These are phyloP conservation scores for Hymenoscyphus fraxineus DNA, from an alignment of 2,329 filamentous ascomycete species.

Conservation along the genomic window DNA sequence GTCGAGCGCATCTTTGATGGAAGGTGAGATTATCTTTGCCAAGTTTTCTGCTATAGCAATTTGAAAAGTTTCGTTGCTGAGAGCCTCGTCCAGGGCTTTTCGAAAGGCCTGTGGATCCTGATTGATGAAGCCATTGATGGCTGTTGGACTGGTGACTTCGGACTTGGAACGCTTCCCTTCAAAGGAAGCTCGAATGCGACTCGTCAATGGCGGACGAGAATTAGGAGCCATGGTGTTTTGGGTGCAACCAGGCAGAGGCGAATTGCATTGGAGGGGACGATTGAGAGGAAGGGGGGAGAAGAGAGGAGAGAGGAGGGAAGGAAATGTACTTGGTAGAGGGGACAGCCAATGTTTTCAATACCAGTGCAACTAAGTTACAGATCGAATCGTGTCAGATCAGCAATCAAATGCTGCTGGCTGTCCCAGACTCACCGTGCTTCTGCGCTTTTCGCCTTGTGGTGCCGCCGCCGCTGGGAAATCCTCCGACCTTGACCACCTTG, in stretches of 20 bases:
- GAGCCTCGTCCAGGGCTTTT: conserved; percentile 29
- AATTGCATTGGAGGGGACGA: conserved; percentile 10
- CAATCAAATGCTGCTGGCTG: neutral
- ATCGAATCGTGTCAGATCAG: too few species aligned
- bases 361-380: neutral
- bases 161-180: conserved; percentile 28
- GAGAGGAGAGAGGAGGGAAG: conserved; percentile 6
- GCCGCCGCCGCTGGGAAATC: neutral
- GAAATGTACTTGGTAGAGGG: neutral
- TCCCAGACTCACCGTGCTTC: conserved; percentile 19
- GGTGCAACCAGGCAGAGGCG: conserved; percentile 8
- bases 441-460: conserved; percentile 6
- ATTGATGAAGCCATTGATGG: conserved; percentile 19
- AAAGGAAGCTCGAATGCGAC: conserved; percentile 31
- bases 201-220: conserved; percentile 32
- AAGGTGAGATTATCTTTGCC: conserved; percentile 31
- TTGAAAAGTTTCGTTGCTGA: conserved; percentile 32
- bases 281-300: conserved; percentile 6
- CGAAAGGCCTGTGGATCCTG: conserved; percentile 30
- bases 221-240: conserved; percentile 22
- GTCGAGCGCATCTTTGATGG: conserved; percentile 33
- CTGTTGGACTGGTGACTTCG: conserved; percentile 16
- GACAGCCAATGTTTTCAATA: conserved; percentile 8
- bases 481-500: conserved; percentile 16
- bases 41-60: conserved; percentile 32